Percentiles rank a stretch among this genome's conserved stretches.
Evolutionary conservation across 768 basidiomycete species (phyloP).

Genomic region (Termitomyces titanicus): DNA sequence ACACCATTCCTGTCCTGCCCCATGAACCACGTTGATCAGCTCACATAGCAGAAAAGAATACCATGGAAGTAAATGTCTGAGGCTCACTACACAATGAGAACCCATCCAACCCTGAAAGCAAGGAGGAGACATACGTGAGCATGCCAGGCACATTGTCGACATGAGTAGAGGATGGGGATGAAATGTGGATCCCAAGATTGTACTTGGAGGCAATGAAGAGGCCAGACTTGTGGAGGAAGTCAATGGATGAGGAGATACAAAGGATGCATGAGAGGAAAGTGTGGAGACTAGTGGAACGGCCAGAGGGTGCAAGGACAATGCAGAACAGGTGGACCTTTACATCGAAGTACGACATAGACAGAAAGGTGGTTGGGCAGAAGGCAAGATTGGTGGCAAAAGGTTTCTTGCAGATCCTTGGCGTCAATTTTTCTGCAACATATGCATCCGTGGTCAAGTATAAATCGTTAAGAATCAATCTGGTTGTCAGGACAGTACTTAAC

Average conservation of each 20-base stretch:
- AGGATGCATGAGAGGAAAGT: not conserved
- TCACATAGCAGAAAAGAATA: not conserved
- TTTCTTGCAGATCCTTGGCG: conserved; percentile 18
- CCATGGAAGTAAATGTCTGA: too few relatives aligned
- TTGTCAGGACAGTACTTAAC: not conserved
- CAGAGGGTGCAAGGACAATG: not conserved
- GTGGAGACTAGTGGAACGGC: conserved; percentile 2
- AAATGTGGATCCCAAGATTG: too few relatives aligned
- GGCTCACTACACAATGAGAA: not conserved
- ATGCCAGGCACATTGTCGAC: not conserved
- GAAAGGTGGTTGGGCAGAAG: not conserved
- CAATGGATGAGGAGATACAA: conserved; percentile 2
- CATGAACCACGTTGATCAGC: not conserved
- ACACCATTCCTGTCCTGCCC: too few relatives aligned
- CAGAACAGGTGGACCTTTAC: not conserved
- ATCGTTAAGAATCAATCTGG: not conserved
- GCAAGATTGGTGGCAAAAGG: conserved; percentile 1
- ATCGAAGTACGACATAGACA: not conserved
- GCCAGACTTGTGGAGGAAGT: not conserved
- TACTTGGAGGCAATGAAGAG: not conserved
- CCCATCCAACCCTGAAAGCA: not conserved
- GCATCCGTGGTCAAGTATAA: conserved; percentile 8
- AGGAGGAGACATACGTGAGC: not conserved
- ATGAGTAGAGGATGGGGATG: not conserved
- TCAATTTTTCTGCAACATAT: conserved; percentile 21